Base-by-base conservation (phyloP, 352 stramenopile genomes). In the Phytophthora fragariae region DNA sequence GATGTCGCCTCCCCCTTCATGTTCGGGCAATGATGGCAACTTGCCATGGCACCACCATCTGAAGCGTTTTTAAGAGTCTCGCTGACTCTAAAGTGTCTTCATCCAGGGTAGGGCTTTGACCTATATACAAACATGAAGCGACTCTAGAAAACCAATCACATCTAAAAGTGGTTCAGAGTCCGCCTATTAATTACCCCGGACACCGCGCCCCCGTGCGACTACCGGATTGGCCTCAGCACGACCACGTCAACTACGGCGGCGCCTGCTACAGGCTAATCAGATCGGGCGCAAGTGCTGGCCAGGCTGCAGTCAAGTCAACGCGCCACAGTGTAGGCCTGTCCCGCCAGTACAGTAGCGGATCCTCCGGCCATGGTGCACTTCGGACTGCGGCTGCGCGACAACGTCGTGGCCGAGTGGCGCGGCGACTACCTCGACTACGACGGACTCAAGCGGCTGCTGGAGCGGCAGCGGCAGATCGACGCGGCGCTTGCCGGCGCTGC, bases 381-480 rank as follows among this genome's bases (percentile, higher is more conserved):
- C 69, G 83, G 85, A 61, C 70, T 87, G 68, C 85, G 88, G 31
- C 70, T 95, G 66, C 88, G 85, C 47, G 86, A 93, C 62, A 98
- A 98, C 72, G 84, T 79, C 31, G 94, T 93, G 68, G 82, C 86
- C 11, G 91, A 98, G 79, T 98, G 93, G 93, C 76, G 83, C 35
- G 69, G 89, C 57, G 84, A 97, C 47, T 98, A 98, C 75, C 31
- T 98, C 15, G 92, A 98, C 82, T 98, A 98, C 76, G 86, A 92
- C 54, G 79, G 77, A 10, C 80, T 98, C 12, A 98, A 98, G 79
- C 86, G 78, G 41, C 67, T 93, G 60, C 84, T 98, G 41, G 90
- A 92, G 71, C 79, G 78, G 33, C 81, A 92, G 70, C 73, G 76
- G 33, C 70, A 89, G 64, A 59, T 84, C 19, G 75, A 91, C 37